Percentiles rank a stretch among this genome's conserved stretches.
These are phyloP conservation scores for Paramecium tetraurelia DNA, from an alignment of 73 alveolate species.

Conservation along the genomic window DNA sequence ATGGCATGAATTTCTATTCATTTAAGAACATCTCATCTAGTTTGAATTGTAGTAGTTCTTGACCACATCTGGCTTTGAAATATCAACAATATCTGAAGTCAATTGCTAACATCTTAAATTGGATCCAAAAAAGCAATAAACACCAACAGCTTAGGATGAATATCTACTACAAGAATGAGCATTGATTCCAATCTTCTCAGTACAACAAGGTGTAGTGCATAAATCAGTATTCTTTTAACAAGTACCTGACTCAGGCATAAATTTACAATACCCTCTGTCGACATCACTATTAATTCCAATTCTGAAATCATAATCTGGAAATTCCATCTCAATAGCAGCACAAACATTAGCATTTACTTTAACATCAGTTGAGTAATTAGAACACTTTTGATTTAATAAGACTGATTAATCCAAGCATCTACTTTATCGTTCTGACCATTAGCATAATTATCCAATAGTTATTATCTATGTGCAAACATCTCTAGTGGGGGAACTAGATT, in stretches of 20 bases:
- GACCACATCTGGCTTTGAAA: neutral
- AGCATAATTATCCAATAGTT: neutral
- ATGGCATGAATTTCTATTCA: constrained; percentile 5
- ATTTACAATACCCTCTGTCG: constrained; percentile 4
- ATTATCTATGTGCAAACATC: neutral
- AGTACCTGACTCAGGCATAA: neutral
- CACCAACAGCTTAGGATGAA: neutral
- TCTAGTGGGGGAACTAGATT: neutral
- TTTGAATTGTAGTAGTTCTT: neutral
- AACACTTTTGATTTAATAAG: neutral
- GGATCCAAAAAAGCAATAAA: neutral
- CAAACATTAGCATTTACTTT: neutral
- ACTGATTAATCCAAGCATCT: neutral
- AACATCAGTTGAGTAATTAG: neutral
- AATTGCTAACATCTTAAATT: neutral
- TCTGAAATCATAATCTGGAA: constrained; percentile 3
- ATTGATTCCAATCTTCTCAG: neutral
- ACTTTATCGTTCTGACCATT: neutral
- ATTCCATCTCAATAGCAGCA: constrained; percentile 20
- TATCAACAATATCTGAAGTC: neutral
- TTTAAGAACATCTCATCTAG: neutral
- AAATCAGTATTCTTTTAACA: neutral
- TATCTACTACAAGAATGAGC: constrained; percentile 11
- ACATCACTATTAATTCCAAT: neutral
- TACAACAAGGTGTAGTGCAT: constrained; percentile 8